Evolutionary conservation across 331 rosid species (phyloP), one percentile per base, ranked within the genome.

Genomic region (Quercus lobata): DNA sequence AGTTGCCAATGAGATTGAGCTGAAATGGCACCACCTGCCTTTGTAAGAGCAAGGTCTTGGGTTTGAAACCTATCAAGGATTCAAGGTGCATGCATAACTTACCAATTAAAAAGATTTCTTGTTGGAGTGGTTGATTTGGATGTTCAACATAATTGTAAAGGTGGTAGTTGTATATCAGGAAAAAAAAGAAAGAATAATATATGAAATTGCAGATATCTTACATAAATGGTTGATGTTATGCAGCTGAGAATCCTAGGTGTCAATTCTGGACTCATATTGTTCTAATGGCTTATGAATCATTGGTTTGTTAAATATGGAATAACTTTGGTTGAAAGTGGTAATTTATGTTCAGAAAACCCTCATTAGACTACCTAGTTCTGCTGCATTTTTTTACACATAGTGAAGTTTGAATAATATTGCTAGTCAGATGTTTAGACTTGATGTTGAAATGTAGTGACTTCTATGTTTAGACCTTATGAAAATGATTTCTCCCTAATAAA

Each of bases 401-500:
- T 63, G n/a, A 63, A 63, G 44, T 7, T 16, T 30, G 41, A 30
- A 30, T 29, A 30, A 65, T 14, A 29, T 30, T 30, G 44, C 22
- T 65, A 5, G 34, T 17, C 1, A 16, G 4, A 65, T 29, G 22
- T 29, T 65, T 65, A 29, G 44, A 65, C 41, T 11, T 65, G 14
- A 6, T 24, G 46, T 41, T 65, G 44, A 65, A 65, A 25, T 61
- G 32, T 61, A 65, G 21, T 63, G 19, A 16, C 37, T 16, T 2
- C 21, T 14, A 49, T 49, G 54, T 49, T 30, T 21, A 8, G 18
- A 41, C 46, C 49, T 77, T 15, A 44, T 52, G 19, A 60, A 78
- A 69, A 79, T 80, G 27, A 78, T 70, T 79, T 72, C 66, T 83
- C 7, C 46, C 46, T 2, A 41, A 41, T 41, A 41, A 41, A 41